A percentile compares a stretch with the other conserved stretches of the same genome.
phyloP scores from a whole-genome alignment of 257 asterid genomes.

The Capsicum pubescens region DNA sequence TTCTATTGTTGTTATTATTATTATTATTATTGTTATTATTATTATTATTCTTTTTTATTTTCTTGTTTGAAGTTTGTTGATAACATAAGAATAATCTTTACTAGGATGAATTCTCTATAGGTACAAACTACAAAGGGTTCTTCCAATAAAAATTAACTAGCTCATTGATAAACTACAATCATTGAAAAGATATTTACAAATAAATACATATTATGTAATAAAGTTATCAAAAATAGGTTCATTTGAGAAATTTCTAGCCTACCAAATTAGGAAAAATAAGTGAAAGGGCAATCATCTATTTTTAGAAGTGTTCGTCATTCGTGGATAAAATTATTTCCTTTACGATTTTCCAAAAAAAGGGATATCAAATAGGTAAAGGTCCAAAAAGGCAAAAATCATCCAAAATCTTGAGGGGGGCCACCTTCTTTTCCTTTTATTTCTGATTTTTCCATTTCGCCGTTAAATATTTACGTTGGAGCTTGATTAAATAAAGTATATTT shows the following conservation, averaged over 20 bases:
- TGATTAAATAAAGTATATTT: too few species aligned
- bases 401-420: background rate
- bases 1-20: too few species aligned
- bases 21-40: too few species aligned
- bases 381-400: background rate
- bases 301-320: background rate
- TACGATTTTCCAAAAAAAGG: background rate
- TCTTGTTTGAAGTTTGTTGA: too few species aligned
- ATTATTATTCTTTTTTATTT: too few species aligned
- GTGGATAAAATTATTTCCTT: background rate
- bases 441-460: too few species aligned
- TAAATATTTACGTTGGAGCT: too few species aligned
- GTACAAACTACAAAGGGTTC: too few species aligned
- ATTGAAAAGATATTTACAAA: background rate
- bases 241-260: background rate
- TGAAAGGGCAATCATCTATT: background rate
- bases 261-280: background rate
- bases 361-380: background rate
- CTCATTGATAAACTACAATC: background rate
- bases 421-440: background rate
- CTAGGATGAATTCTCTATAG: background rate
- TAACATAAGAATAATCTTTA: too few species aligned
- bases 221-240: background rate
- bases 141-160: background rate
- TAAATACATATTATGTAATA: background rate